Percentiles rank a stretch among this genome's conserved stretches.
Conservation (phyloP, 208 protist genomes). For the Tetramitus jugosus region DNA sequence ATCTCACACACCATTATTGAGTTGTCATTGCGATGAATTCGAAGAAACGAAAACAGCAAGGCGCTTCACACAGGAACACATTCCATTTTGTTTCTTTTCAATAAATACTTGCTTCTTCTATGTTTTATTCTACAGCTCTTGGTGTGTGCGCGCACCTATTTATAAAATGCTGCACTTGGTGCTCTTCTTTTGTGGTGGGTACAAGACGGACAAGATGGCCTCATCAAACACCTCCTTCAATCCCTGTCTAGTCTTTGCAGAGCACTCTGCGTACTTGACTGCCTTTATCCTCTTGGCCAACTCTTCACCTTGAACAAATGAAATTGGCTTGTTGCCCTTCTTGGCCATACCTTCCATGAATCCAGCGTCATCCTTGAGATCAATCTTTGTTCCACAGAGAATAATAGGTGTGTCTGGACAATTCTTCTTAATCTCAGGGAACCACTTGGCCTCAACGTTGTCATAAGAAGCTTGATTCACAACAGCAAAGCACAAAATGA, state of each 20-base stretch:
- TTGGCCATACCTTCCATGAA: slow-evolving; percentile 33
- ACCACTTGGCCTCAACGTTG: slow-evolving; percentile 41
- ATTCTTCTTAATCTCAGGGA: slow-evolving; percentile 34
- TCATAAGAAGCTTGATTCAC: too few relatives aligned
- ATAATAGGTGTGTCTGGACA: slow-evolving; percentile 44
- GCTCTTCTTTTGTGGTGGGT: neutral
- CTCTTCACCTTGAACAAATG: too few relatives aligned
- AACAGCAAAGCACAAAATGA: slow-evolving; percentile 73
- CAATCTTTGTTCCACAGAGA: slow-evolving; percentile 47
- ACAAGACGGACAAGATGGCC: slow-evolving; percentile 42
- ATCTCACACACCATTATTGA: too few relatives aligned
- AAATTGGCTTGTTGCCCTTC: slow-evolving; percentile 51
- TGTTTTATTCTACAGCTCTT: too few relatives aligned
- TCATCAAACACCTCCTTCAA: slow-evolving; percentile 68
- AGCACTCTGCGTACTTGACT: slow-evolving; percentile 76
- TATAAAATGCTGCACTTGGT: too few relatives aligned
- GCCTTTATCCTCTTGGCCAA: slow-evolving; percentile 62
- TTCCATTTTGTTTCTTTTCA: too few relatives aligned
- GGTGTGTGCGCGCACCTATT: too few relatives aligned
- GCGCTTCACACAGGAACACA: too few relatives aligned
- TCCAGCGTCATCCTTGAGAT: slow-evolving; percentile 42
- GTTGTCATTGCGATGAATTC: too few relatives aligned
- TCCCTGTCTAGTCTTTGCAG: slow-evolving; percentile 58
- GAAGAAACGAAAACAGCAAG: too few relatives aligned
- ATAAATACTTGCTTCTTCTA: too few relatives aligned